Evolutionary conservation across 345 rosid genomes (phyloP).

Genomic region (Excoecaria agallocha): DNA sequence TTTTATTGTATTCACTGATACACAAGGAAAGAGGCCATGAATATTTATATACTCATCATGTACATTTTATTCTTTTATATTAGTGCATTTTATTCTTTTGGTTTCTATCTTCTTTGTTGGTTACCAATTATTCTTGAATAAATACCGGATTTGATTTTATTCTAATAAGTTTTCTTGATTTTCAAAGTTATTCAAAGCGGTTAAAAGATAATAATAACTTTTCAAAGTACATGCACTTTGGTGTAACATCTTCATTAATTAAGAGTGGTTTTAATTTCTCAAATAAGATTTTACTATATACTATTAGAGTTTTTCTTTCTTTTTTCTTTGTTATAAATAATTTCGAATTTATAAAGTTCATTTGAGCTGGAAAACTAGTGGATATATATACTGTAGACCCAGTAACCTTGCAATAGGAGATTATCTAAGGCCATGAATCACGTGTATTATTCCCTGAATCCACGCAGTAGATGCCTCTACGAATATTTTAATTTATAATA

Average conservation of each 20-base stretch:
- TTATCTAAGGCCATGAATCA: slow-evolving; percentile 26
- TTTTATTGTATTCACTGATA: slow-evolving; percentile 16
- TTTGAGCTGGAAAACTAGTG: not conserved
- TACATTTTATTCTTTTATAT: slow-evolving; percentile 19
- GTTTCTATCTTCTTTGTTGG: too few relatives aligned
- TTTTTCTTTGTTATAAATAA: too few relatives aligned
- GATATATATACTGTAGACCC: not conserved
- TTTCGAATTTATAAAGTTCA: not conserved
- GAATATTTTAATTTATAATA: not conserved
- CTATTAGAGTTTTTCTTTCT: too few relatives aligned
- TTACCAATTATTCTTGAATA: not conserved
- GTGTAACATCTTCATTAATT: too few relatives aligned
- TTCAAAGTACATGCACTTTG: not conserved
- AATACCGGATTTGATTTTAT: not conserved
- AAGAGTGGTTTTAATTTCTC: too few relatives aligned
- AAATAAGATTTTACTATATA: too few relatives aligned
- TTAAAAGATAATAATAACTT: not conserved
- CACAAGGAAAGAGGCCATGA: slow-evolving; percentile 22
- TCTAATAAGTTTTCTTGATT: too few relatives aligned
- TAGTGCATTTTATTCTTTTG: slow-evolving; percentile 15
- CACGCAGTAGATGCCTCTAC: slow-evolving; percentile 45
- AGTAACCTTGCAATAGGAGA: not conserved
- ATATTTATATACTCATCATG: slow-evolving; percentile 9
- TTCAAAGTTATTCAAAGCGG: too few relatives aligned
- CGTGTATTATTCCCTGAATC: slow-evolving; percentile 52